phyloP scores from a whole-genome alignment of 345 rosid genomes.

The Viola odorata region DNA sequence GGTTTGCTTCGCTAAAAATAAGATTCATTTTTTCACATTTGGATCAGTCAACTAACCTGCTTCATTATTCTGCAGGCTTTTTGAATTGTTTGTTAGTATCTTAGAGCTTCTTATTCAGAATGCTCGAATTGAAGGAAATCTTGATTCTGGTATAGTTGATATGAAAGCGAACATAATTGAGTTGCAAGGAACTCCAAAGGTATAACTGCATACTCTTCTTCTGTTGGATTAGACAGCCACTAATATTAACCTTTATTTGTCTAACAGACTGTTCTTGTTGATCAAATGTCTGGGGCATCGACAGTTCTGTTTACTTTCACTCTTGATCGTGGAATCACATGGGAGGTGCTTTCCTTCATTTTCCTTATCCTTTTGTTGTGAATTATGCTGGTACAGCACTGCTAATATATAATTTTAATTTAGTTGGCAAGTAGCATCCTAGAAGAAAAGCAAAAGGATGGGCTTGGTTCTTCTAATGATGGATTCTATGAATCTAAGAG shows the following conservation, averaged over 20 bases:
- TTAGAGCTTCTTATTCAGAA: constrained; percentile 85
- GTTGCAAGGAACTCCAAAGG: constrained; percentile 86
- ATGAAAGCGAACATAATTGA: constrained; percentile 80
- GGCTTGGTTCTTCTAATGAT: constrained; percentile 71
- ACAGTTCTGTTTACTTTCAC: constrained; percentile 85
- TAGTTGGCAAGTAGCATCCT: constrained; percentile 78
- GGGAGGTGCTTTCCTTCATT: constrained; percentile 55
- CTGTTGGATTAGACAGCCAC: constrained; percentile 15
- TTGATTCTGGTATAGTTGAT: constrained; percentile 95
- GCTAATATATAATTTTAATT: constrained; percentile 1
- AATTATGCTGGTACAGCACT: background rate
- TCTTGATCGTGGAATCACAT: constrained; percentile 86
- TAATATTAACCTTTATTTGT: constrained; percentile 22
- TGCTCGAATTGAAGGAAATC: constrained; percentile 92
- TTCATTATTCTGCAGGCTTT: constrained; percentile 52
- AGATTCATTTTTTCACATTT: constrained; percentile 1
- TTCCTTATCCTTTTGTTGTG: background rate
- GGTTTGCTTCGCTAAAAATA: constrained; percentile 13
- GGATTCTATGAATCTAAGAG: constrained; percentile 96
- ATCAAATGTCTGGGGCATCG: constrained; percentile 92
- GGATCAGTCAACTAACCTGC: constrained; percentile 22
- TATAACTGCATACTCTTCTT: constrained; percentile 27
- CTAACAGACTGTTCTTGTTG: constrained; percentile 85
- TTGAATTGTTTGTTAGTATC: constrained; percentile 83
- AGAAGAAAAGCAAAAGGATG: constrained; percentile 72